These are phyloP conservation scores for Trichophaea hybrida DNA, from an alignment of 2,329 filamentous ascomycete genomes.

Conservation along the genomic window DNA sequence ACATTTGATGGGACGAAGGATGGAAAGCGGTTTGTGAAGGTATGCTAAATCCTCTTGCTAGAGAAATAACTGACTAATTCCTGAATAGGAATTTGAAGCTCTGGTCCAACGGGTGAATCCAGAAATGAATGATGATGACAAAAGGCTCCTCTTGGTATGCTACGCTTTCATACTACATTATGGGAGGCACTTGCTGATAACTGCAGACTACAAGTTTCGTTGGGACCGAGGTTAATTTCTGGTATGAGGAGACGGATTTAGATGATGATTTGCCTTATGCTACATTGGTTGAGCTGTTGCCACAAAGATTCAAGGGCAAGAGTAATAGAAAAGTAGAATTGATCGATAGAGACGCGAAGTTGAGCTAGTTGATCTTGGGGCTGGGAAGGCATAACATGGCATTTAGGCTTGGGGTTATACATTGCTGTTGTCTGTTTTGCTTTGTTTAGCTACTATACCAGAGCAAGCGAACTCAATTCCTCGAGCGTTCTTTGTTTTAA, in stretches of 20 bases:
- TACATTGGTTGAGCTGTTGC: background rate
- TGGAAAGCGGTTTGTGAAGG: constrained; percentile 1
- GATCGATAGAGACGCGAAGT: background rate
- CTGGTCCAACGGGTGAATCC: constrained; percentile 1
- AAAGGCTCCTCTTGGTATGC: constrained; percentile 3
- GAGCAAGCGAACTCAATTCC: too few species aligned
- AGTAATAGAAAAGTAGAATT: background rate
- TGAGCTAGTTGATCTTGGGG: background rate
- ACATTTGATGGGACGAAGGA: constrained; percentile 1
- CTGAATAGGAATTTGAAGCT: constrained; percentile 1
- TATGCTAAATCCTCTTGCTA: too few species aligned
- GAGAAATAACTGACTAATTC: too few species aligned
- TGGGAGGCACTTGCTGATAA: too few species aligned
- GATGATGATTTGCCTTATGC: constrained; percentile 7
- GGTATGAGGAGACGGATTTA: constrained; percentile 9
- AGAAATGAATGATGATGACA: constrained; percentile 4
- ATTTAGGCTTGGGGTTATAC: too few species aligned
- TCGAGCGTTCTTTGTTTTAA: too few species aligned
- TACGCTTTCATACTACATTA: too few species aligned
- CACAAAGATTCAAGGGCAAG: background rate
- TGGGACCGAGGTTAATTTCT: background rate
- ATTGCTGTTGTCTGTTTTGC: too few species aligned
- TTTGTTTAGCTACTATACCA: too few species aligned
- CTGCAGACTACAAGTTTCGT: background rate
- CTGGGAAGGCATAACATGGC: too few species aligned